These are phyloP conservation scores for Neurospora sp. DNA, from an alignment of 495 filamentous ascomycete species.

Conservation along the genomic window DNA sequence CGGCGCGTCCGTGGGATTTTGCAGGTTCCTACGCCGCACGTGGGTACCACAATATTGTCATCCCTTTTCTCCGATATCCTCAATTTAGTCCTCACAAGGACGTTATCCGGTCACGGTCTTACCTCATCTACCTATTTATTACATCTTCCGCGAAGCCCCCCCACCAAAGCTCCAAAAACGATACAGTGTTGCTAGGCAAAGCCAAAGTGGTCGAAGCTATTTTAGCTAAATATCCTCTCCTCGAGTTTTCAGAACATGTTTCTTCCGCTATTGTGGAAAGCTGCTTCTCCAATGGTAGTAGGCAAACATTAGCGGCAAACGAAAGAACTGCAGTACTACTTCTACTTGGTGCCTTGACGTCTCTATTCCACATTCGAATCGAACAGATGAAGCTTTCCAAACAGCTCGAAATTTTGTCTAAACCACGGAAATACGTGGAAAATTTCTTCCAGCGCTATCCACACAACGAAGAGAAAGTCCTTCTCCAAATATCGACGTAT, in stretches of 20 bases:
- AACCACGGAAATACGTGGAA: background rate
- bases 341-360: background rate
- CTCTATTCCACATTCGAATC: background rate
- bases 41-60: background rate
- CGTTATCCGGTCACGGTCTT: background rate
- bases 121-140: background rate
- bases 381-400: background rate
- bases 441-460: background rate
- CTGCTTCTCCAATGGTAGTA: background rate
- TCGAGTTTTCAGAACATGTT: background rate
- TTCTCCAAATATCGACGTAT: background rate
- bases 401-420: background rate
- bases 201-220: background rate
- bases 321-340: background rate
- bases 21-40: fast-evolving
- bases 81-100: background rate
- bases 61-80: background rate
- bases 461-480: background rate
- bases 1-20: background rate
- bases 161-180: no score
- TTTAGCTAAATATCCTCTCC: background rate
- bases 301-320: background rate
- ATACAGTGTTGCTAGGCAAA: background rate
- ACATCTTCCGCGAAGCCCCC: no score
- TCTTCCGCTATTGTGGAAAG: background rate